Conservation (phyloP, 2,329 filamentous ascomycete genomes). For the Exophiala sp. region DNA sequence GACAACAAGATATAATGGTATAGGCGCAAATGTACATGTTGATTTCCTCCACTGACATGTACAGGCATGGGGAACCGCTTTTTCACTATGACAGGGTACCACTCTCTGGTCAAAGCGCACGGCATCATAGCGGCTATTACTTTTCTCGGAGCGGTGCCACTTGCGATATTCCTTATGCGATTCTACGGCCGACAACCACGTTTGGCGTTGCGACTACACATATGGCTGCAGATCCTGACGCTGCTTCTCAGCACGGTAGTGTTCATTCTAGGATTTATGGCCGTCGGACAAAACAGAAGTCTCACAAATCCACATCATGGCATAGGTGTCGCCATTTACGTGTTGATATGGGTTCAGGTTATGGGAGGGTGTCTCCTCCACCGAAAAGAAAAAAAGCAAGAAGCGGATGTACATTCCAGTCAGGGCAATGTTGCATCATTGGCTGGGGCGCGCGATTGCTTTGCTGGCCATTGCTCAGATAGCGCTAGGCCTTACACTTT, state of each 20-base stretch:
- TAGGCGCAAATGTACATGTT: slow-evolving; percentile 20
- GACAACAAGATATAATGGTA: slow-evolving; percentile 63
- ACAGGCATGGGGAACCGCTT: slow-evolving; percentile 63
- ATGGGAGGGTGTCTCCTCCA: slow-evolving; percentile 55
- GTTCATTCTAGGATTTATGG: slow-evolving; percentile 57
- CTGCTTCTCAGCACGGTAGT: slow-evolving; percentile 57
- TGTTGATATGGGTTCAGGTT: slow-evolving; percentile 54
- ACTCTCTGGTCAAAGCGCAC: slow-evolving; percentile 53
- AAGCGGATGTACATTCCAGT: slow-evolving; percentile 51
- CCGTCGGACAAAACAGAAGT: slow-evolving; percentile 55
- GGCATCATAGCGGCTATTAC: slow-evolving; percentile 56
- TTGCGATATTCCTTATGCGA: slow-evolving; percentile 54
- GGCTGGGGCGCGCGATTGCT: slow-evolving; percentile 71
- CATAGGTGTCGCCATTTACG: slow-evolving; percentile 59
- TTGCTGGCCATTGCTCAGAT: slow-evolving; percentile 81
- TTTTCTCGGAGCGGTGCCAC: slow-evolving; percentile 56
- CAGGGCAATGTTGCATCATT: slow-evolving; percentile 70
- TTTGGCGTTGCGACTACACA: slow-evolving; percentile 54
- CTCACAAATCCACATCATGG: slow-evolving; percentile 62
- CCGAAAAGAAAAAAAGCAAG: slow-evolving; percentile 47
- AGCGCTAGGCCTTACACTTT: slow-evolving; percentile 80
- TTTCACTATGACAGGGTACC: slow-evolving; percentile 53
- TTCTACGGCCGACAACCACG: slow-evolving; percentile 54
- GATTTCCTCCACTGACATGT: slow-evolving; percentile 16
- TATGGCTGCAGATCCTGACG: slow-evolving; percentile 58